A percentile compares a stretch with the other conserved stretches of the same genome.
Evolutionary conservation across 208 protist genomes (phyloP).

Genomic region (Trypanosoma brucei): DNA sequence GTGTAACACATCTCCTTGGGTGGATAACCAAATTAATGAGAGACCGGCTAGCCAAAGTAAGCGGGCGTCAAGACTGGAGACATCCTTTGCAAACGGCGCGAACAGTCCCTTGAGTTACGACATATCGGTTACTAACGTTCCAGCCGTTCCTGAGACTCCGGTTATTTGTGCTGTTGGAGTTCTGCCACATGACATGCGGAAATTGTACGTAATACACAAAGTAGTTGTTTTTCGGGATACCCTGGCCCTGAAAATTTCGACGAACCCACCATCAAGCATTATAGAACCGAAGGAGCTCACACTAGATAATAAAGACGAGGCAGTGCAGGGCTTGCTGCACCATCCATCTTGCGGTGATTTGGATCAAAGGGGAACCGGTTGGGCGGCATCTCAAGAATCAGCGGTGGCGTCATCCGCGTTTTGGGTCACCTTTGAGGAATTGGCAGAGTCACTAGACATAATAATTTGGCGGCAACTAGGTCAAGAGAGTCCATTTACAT

Average conservation of each 20-base stretch:
- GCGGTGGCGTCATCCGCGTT: slow-evolving; percentile 15
- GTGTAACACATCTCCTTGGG: not conserved
- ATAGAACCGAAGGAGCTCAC: slow-evolving; percentile 12
- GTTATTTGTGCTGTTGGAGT: slow-evolving; percentile 9
- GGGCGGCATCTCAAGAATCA: slow-evolving; percentile 17
- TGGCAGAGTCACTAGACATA: slow-evolving; percentile 48
- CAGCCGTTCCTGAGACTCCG: not conserved
- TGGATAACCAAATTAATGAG: too few relatives aligned
- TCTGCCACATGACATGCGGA: slow-evolving; percentile 7
- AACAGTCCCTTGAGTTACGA: not conserved
- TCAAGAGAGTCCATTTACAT: slow-evolving; percentile 23
- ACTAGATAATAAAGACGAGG: slow-evolving; percentile 33
- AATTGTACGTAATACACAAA: slow-evolving; percentile 63
- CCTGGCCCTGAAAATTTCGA: slow-evolving; percentile 58
- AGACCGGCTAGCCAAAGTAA: too few relatives aligned
- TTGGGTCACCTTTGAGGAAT: slow-evolving; percentile 81
- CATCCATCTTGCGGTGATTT: not conserved
- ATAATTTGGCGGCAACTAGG: slow-evolving; percentile 56
- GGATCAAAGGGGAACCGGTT: not conserved
- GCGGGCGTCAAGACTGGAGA: too few relatives aligned
- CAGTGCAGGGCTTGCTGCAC: slow-evolving; percentile 41
- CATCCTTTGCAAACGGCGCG: not conserved
- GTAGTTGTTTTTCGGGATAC: slow-evolving; percentile 70
- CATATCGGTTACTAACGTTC: not conserved
- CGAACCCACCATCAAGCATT: slow-evolving; percentile 40